Conservation (phyloP, 2,329 filamentous ascomycete genomes). For the Penicillium sp. region DNA sequence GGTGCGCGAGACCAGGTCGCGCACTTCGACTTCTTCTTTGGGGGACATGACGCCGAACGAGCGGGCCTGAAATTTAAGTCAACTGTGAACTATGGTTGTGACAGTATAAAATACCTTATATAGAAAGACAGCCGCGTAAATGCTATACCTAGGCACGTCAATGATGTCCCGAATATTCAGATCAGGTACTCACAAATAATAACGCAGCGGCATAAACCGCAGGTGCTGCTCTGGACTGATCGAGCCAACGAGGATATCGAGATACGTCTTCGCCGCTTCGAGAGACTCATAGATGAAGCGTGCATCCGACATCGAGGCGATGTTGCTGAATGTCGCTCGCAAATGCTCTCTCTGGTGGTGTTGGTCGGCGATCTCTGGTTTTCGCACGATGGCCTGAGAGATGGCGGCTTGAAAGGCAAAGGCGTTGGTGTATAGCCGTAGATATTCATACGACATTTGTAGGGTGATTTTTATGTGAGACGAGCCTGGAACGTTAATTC, state of each 20-base stretch:
- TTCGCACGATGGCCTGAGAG: conserved; percentile 46
- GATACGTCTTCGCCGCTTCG: conserved; percentile 59
- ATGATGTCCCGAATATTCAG: too few species aligned
- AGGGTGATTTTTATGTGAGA: conserved; percentile 63
- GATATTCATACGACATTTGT: conserved; percentile 67
- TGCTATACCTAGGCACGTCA: conserved; percentile 44
- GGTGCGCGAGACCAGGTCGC: conserved; percentile 55
- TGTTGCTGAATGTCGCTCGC: conserved; percentile 47
- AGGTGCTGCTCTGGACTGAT: conserved; percentile 57
- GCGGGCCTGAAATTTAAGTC: conserved; percentile 39
- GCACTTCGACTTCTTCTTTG: conserved; percentile 53
- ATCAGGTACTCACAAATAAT: conserved; percentile 55
- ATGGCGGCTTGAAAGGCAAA: conserved; percentile 72
- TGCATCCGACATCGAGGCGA: conserved; percentile 59
- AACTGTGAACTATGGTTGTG: conserved; percentile 1
- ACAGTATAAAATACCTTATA: conserved; percentile 50
- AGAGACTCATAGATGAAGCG: conserved; percentile 65
- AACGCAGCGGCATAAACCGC: conserved; percentile 62
- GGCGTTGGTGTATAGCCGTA: conserved; percentile 69
- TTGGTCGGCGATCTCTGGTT: conserved; percentile 34
- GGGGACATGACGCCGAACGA: conserved; percentile 58
- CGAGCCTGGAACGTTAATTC: conserved; percentile 46
- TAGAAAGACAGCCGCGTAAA: conserved; percentile 62
- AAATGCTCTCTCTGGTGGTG: conserved; percentile 37
- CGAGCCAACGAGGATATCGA: conserved; percentile 57